Evolutionary conservation across 75 land plant genomes (phyloP), one percentile per base, ranked within the genome.

Genomic region (Sequoiadendron giganteum): DNA sequence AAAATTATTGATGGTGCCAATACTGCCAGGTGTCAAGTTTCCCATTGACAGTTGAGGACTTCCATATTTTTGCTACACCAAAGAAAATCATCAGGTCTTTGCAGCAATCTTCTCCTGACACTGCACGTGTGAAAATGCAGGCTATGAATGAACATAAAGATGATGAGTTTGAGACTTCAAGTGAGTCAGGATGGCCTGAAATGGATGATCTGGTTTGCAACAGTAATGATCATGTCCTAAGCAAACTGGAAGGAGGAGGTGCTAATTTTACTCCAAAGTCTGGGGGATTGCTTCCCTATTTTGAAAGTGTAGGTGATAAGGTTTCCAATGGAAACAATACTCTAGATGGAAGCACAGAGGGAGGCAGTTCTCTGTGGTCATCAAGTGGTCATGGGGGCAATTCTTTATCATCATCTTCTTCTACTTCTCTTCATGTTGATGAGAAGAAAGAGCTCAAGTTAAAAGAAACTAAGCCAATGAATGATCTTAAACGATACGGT

Each of bases 31-130:
- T 90, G 49, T 84, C 91, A 47, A 86, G 16, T 1, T 72, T 83
- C 39, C 89, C 82, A 36, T 54, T 90, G 47, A 87, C 85, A 47
- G 86, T 90, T 43, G 95, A 95, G 40, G 88, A 91, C 48, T 56
- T 92, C 45, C 82, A 88, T 83, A 89, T 92, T 68, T 90, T 75
- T 43, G 73, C 85, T 10, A 91, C 95, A 39, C 94, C 94, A 61
- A 85, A 93, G 84, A 94, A 91, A 88, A 93, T 93, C 45, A 72
- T 94, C 54, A 91, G 70, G 38, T 90, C 93, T 34, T 89, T 94
- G 76, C 94, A 93, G 85, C 88, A 93, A 76, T 86, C 48, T 5
- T 79, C 87, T 40, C 84, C 85, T 85, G 85, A 85, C 13, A 15
- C 45, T 42, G 42, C 82, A 39, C 1, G 47, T 79, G 82, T 19